These are phyloP conservation scores for Ophiostoma montium DNA, from an alignment of 2,329 filamentous ascomycete genomes.

Conservation along the genomic window DNA sequence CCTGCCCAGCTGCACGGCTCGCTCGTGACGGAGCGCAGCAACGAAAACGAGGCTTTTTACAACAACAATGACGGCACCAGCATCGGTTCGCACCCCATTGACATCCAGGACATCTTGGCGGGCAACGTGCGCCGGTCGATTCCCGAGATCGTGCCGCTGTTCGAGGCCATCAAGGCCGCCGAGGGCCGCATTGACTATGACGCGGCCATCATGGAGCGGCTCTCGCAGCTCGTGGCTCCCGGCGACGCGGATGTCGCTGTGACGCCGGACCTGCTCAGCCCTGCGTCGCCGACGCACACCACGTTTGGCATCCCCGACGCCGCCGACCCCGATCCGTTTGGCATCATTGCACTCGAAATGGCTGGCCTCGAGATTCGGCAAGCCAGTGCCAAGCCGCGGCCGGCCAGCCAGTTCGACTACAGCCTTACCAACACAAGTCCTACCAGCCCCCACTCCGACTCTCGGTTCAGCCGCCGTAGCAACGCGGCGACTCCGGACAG, in stretches of 20 bases:
- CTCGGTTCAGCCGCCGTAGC: constrained; percentile 48
- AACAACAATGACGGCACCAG: constrained; percentile 18
- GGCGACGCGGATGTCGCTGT: constrained; percentile 50
- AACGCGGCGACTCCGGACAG: constrained; percentile 39
- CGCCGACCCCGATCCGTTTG: constrained; percentile 83
- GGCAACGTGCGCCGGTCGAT: constrained; percentile 40
- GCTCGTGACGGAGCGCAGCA: constrained; percentile 39
- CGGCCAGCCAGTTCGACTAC: constrained; percentile 73
- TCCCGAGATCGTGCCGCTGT: constrained; percentile 45
- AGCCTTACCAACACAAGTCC: constrained; percentile 52
- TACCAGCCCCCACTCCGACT: constrained; percentile 52
- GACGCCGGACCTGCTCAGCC: constrained; percentile 24
- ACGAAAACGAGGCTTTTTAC: constrained; percentile 49
- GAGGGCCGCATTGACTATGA: constrained; percentile 73
- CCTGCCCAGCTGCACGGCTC: constrained; percentile 41
- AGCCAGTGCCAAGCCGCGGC: constrained; percentile 63
- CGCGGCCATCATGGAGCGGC: constrained; percentile 45
- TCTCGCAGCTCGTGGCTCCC: constrained; percentile 55
- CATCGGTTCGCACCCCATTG: constrained; percentile 19
- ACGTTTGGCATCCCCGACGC: constrained; percentile 59
- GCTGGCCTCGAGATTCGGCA: constrained; percentile 82
- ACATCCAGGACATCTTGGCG: constrained; percentile 42
- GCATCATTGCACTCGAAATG: constrained; percentile 79
- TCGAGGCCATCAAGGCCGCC: constrained; percentile 76
- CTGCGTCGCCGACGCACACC: constrained; percentile 23